Conservation (phyloP, 1,284 basidiomycete genomes). For the Phlebopus sp. region DNA sequence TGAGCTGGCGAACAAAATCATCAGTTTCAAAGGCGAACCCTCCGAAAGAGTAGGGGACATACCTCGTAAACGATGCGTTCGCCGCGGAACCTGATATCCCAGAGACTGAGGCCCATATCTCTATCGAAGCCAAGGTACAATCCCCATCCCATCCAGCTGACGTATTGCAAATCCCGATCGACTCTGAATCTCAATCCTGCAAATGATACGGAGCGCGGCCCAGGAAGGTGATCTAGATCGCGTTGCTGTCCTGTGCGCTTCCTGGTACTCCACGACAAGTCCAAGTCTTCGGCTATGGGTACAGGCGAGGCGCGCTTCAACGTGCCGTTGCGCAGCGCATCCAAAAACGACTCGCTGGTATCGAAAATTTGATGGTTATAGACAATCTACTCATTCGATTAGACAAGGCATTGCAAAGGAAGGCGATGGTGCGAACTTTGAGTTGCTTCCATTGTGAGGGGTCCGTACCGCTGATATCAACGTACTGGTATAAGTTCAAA, state of each 20-base stretch:
- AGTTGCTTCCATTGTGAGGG: slow-evolving; percentile 47
- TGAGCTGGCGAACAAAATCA: slow-evolving; percentile 36
- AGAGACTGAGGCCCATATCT: slow-evolving; percentile 66
- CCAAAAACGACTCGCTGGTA: slow-evolving; percentile 45
- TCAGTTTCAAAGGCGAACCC: background rate
- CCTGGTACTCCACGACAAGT: slow-evolving; percentile 48
- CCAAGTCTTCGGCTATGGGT: slow-evolving; percentile 28
- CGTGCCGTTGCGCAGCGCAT: slow-evolving; percentile 52
- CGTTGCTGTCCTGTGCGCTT: slow-evolving; percentile 39
- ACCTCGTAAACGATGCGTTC: slow-evolving; percentile 67
- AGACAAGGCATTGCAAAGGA: background rate
- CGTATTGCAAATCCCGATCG: slow-evolving; percentile 49
- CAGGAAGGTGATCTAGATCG: slow-evolving; percentile 61
- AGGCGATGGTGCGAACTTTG: slow-evolving; percentile 35
- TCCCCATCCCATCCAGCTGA: slow-evolving; percentile 67
- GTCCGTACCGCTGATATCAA: slow-evolving; percentile 59
- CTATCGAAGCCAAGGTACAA: slow-evolving; percentile 62
- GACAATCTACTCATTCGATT: slow-evolving; percentile 38
- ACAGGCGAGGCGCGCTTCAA: slow-evolving; percentile 38
- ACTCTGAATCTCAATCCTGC: slow-evolving; percentile 58
- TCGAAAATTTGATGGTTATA: slow-evolving; percentile 59
- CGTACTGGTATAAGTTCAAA: slow-evolving; percentile 54
- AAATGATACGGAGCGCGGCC: slow-evolving; percentile 58
- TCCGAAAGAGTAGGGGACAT: background rate
- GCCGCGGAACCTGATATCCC: slow-evolving; percentile 61